phyloP scores from a whole-genome alignment of 352 stramenopile genomes.

The Stramenopiles sp. region DNA sequence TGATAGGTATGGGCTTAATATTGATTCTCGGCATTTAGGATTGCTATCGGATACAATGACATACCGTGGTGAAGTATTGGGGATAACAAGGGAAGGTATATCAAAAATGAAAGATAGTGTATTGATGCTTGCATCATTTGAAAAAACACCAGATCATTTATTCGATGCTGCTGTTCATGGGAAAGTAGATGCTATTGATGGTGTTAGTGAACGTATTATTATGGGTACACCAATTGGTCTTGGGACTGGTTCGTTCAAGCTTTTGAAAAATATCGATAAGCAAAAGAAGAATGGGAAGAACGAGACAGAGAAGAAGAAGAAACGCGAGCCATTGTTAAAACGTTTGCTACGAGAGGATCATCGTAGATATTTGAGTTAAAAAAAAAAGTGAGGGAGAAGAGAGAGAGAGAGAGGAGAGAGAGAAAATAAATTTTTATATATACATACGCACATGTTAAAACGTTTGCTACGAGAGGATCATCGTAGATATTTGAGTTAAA shows the following conservation, averaged over 20 bases:
- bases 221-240: conserved; percentile 97
- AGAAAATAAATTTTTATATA: background rate
- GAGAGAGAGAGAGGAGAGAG: background rate
- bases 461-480: background rate
- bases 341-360: background rate
- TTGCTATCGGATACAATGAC: conserved; percentile 99
- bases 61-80: conserved; percentile 76
- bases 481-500: background rate
- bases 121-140: conserved; percentile 92
- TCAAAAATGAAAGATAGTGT: conserved; percentile 99
- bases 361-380: background rate
- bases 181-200: conserved; percentile 88
- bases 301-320: background rate
- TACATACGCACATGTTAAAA: background rate
- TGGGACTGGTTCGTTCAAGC: conserved; percentile 92
- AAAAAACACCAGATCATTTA: conserved; percentile 98
- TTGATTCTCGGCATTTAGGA: conserved; percentile 95
- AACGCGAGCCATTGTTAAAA: background rate
- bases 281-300: background rate
- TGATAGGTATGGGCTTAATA: conserved; percentile 94
- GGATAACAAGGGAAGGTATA: conserved; percentile 78
- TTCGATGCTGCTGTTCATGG: conserved; percentile 97
- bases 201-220: conserved; percentile 98
- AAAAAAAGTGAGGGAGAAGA: background rate
- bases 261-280: conserved; percentile 33